Base-by-base conservation (phyloP, 78 protist species). In the Emiliania huxleyi region DNA sequence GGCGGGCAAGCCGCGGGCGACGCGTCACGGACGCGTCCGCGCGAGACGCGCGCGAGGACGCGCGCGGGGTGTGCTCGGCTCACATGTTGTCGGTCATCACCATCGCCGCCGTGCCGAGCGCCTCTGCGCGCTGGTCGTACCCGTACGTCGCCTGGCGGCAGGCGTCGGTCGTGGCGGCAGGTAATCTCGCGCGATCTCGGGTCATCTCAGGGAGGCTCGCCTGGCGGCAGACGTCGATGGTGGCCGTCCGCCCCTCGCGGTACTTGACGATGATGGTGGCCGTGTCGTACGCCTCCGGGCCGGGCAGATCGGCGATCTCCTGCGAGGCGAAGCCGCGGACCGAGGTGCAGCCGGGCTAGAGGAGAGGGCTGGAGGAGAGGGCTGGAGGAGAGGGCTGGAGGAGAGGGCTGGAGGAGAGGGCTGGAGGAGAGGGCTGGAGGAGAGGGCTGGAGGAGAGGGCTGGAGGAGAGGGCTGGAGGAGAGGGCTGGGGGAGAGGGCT, bases 51-150 rank as follows among this genome's bases (percentile, higher is more conserved):
- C 4, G 73, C 37, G 8, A 62, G 35, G 73, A 62, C 19, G 73
- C 6, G 37, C 33, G 35, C 33, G 73, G 35, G 73, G 19, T 12
- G 73, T 4, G 73, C 35, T 25, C 19, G n/a, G n/a, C n/a, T n/a
- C n/a, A n/a, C 83, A 73, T 29, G 83, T 73, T 73, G 83, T 73
- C 83, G 37, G 83, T 73, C 44, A 73, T 73, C 44, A 73, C 48
- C 52, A 37, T 42, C 0, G 40, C 88, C 88, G 42, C 44, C 33
- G 88, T 81, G 88, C 88, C 88, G 55, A 81, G 55, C 49, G 29
- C 88, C 88, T 81, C 88, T 5, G 88, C 88, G 55, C 88, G 88
- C 88, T 81, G 88, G 88, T 81, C 88, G 88, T 81, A 81, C 25
- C 84, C 84, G 46, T n/a, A n/a, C 42, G 46, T 1, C 29, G 88